These are phyloP conservation scores for Pythium diclinum DNA, from an alignment of 352 stramenopile genomes.

Conservation along the genomic window DNA sequence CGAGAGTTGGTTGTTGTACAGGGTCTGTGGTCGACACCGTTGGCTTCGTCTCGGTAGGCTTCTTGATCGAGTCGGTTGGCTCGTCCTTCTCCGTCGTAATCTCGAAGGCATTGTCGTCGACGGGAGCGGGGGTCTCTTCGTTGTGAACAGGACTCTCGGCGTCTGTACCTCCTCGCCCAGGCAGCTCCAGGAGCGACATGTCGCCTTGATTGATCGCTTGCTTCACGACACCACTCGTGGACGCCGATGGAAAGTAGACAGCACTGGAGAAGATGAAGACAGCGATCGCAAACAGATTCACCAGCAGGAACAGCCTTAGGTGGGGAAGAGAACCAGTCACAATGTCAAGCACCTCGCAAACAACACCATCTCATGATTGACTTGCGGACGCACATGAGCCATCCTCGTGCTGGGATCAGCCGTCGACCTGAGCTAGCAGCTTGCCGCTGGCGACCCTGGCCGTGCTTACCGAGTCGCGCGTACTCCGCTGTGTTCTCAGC, in stretches of 20 bases:
- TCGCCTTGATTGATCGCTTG: slow-evolving; percentile 38
- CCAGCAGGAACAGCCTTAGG: slow-evolving; percentile 33
- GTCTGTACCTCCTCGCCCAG: not conserved
- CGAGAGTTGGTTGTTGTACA: not conserved
- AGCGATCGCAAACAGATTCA: slow-evolving; percentile 43
- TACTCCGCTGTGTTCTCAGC: not conserved
- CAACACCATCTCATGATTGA: no score
- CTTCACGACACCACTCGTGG: slow-evolving; percentile 33
- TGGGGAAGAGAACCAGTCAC: not conserved
- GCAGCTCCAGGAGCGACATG: slow-evolving; percentile 19
- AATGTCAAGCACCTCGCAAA: not conserved
- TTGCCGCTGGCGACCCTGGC: not conserved
- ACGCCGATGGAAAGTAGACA: slow-evolving; percentile 42
- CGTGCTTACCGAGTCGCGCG: slow-evolving; percentile 3
- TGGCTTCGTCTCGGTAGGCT: not conserved
- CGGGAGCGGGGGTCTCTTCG: not conserved
- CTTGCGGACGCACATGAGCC: slow-evolving; percentile 7
- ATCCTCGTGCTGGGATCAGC: slow-evolving; percentile 5
- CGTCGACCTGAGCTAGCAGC: not conserved
- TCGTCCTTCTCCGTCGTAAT: not conserved
- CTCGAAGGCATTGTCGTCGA: not conserved
- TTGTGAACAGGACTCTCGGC: not conserved
- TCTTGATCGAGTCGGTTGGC: not conserved
- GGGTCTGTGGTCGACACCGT: not conserved
- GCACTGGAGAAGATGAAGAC: slow-evolving; percentile 58